Evolutionary conservation across 2,329 filamentous ascomycete species (phyloP).

Genomic region (Metarhizium humberi): DNA sequence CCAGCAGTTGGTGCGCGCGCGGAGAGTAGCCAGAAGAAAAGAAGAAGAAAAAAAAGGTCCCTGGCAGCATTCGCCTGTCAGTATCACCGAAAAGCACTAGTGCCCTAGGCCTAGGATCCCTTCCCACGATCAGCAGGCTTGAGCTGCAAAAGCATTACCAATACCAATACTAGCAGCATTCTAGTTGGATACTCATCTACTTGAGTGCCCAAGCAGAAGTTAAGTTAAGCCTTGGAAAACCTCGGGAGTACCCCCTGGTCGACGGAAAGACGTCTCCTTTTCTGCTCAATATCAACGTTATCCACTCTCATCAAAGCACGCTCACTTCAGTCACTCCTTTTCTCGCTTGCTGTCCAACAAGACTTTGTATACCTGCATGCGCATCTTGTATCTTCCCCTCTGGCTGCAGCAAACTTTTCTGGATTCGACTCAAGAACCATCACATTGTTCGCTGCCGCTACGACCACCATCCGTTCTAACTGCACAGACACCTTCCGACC

Average conservation of each 20-base stretch:
- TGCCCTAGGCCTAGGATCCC: conserved; percentile 22
- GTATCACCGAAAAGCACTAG: conserved; percentile 12
- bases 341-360: conserved; percentile 12
- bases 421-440: background rate
- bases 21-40: background rate
- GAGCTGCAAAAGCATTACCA: conserved; percentile 12
- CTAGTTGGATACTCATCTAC: background rate
- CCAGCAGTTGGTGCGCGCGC: background rate
- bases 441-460: background rate
- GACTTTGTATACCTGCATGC: conserved; percentile 6
- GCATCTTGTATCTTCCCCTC: conserved; percentile 9
- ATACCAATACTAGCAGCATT: background rate
- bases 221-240: background rate
- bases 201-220: background rate
- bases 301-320: conserved; percentile 18
- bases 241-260: conserved; percentile 6
- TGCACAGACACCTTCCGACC: background rate
- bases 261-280: conserved; percentile 16
- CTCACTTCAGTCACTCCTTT: conserved; percentile 33
- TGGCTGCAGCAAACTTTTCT: conserved; percentile 5
- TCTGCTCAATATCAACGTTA: conserved; percentile 26
- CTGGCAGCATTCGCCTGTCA: conserved; percentile 2
- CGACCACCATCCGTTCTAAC: background rate
- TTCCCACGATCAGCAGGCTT: conserved; percentile 24
- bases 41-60: background rate